These are phyloP conservation scores for Podospora didyma DNA, from an alignment of 495 filamentous ascomycete species.

Conservation along the genomic window DNA sequence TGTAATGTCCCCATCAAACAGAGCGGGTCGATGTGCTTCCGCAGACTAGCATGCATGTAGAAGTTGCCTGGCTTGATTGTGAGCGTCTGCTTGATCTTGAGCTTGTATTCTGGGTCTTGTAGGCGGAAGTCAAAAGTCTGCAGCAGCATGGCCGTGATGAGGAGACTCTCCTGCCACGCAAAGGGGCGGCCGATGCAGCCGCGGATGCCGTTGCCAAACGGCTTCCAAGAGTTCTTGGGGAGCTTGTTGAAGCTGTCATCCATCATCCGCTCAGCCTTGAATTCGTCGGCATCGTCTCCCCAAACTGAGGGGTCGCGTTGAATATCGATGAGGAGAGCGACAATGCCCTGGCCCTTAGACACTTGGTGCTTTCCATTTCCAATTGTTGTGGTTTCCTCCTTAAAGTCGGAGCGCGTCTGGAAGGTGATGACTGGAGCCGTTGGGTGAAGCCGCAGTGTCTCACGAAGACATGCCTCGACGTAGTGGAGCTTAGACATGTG, in stretches of 20 bases:
- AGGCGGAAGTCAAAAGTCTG: constrained; percentile 53
- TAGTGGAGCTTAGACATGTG: constrained; percentile 61
- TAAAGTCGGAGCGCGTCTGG: too few species aligned
- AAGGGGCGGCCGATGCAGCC: constrained; percentile 47
- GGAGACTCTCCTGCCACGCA: constrained; percentile 53
- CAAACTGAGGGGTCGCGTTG: constrained; percentile 40
- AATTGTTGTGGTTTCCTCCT: too few species aligned
- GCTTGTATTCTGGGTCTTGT: constrained; percentile 52
- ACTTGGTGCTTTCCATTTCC: constrained; percentile 16
- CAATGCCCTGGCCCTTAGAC: constrained; percentile 37
- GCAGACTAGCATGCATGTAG: constrained; percentile 54
- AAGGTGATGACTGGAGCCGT: constrained; percentile 60
- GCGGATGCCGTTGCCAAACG: constrained; percentile 47
- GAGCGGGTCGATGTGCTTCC: constrained; percentile 36
- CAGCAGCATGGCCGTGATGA: constrained; percentile 45
- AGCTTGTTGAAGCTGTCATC: constrained; percentile 52
- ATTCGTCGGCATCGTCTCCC: constrained; percentile 47
- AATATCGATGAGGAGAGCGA: constrained; percentile 37
- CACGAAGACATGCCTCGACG: constrained; percentile 53
- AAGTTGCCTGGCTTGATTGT: constrained; percentile 68
- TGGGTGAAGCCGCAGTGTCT: constrained; percentile 60
- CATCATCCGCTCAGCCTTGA: constrained; percentile 54
- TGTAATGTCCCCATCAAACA: not conserved
- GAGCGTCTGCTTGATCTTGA: constrained; percentile 58
- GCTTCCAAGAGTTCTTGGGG: constrained; percentile 48